Base-by-base conservation (phyloP, 495 filamentous ascomycete genomes). In the Eremomyces bilateralis region DNA sequence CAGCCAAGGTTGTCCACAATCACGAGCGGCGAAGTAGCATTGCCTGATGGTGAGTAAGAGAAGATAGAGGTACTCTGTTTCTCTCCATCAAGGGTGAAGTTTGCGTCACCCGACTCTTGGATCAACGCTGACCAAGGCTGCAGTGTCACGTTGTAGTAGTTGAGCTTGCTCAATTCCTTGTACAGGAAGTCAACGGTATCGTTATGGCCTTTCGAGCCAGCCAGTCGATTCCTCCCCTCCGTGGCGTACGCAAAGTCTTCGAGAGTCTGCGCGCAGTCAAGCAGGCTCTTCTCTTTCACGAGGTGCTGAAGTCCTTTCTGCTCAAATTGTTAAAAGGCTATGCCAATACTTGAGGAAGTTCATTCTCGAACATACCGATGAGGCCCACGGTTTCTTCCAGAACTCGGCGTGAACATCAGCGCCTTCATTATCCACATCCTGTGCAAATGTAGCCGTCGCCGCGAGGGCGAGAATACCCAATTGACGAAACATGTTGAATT, bases 121-220 rank as follows among this genome's bases (percentile, higher is more conserved):
- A 35, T 37, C 50, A 13, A 42, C 63, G 42, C 40, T 44, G 15
- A 42, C 51, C 72, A 76, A 2, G 59, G 50, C 49, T 80, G 73
- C 40, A 60, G 62, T 41, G 58, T 52, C 34, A 76, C 59, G 48
- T 62, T 45, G 52, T 77, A 80, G 57, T 74, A 75, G 36, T 59
- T 56, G 4, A 60, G 52, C 13, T 48, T 48, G 41, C 56, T 46
- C 29, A 73, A 51, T 30, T 60, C 50, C 22, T 60, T 48, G 42
- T 66, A 66, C 43, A 80, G 46, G 40, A 61, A 80, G 28, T 75
- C 56, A 36, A 75, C 62, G 0, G 69, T 80, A 40, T 60, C 58
- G 25, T 71, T 64, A 52, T 80, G 75, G 21, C 70, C 72, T 4
- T 47, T 41, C 15, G 61, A 52, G 19, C 73, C 71, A 43, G 76